A percentile compares a stretch with the other conserved stretches of the same genome.
phyloP scores from a whole-genome alignment of 2,329 filamentous ascomycete species.

The Chaetomium strumarium region DNA sequence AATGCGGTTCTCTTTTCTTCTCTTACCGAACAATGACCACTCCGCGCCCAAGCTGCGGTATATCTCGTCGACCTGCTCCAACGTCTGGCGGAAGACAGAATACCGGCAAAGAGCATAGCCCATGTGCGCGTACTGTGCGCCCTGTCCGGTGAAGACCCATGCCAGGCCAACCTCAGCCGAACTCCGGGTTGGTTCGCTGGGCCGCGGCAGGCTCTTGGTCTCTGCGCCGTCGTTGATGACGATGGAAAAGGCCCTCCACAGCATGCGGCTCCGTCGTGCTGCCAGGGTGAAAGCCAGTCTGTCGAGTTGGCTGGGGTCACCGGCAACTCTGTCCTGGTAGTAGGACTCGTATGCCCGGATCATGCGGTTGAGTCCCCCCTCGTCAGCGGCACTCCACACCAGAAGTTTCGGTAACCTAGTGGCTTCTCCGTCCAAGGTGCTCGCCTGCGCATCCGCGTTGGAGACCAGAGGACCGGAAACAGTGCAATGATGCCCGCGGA shows the following conservation, averaged over 20 bases:
- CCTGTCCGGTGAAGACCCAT: conserved; percentile 37
- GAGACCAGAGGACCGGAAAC: no score
- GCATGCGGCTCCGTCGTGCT: no score
- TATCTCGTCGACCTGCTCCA: conserved; percentile 16
- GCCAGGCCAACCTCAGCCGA: conserved; percentile 4
- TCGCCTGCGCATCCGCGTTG: not conserved
- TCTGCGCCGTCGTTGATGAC: no score
- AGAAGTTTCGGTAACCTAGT: not conserved
- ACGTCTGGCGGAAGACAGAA: conserved; percentile 20
- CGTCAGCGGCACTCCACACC: not conserved
- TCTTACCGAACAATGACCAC: no score
- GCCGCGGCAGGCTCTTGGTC: no score
- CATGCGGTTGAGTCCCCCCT: not conserved
- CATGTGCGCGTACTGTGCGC: conserved; percentile 32
- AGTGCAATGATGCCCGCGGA: no score
- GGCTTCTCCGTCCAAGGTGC: not conserved
- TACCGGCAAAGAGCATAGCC: conserved; percentile 31
- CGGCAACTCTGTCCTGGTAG: not conserved
- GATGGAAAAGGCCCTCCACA: no score
- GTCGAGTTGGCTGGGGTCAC: not conserved
- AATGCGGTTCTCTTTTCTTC: no score
- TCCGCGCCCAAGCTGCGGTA: no score
- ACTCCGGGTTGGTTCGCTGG: no score
- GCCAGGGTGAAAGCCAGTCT: no score
- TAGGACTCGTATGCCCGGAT: not conserved